A percentile compares a stretch with the other conserved stretches of the same genome.
phyloP scores from a whole-genome alignment of 2,329 filamentous ascomycete genomes.

The Cercospora sp. region DNA sequence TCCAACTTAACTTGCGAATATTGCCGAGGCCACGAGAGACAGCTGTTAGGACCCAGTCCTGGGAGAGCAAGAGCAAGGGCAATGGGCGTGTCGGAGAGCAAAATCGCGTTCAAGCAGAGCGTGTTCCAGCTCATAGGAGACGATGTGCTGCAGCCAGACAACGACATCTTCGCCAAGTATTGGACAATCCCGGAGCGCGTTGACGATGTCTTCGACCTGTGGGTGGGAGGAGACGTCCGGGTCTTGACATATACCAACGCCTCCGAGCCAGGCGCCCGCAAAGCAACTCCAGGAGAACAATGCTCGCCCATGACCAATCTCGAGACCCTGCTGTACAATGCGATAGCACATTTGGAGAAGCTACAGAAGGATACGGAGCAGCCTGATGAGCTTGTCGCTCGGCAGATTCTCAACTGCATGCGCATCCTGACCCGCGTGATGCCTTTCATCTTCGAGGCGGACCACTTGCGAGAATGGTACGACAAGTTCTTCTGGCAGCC shows the following conservation, averaged over 20 bases:
- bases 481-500: constrained; percentile 84
- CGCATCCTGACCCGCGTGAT: constrained; percentile 84
- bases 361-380: constrained; percentile 27
- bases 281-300: constrained; percentile 7
- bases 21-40: too few species aligned
- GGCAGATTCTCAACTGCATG: constrained; percentile 91
- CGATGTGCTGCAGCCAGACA: constrained; percentile 79
- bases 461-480: constrained; percentile 80
- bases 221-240: constrained; percentile 64
- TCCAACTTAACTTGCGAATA: background rate
- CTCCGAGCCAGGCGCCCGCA: constrained; percentile 11
- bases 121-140: constrained; percentile 97
- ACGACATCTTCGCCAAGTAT: constrained; percentile 91
- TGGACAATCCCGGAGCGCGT: constrained; percentile 87
- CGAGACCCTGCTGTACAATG: constrained; percentile 37
- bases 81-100: constrained; percentile 98
- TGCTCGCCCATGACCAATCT: constrained; percentile 36
- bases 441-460: constrained; percentile 88
- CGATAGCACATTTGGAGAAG: constrained; percentile 30
- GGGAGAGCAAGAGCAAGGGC: background rate
- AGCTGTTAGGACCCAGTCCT: too few species aligned
- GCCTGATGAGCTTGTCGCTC: constrained; percentile 67
- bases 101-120: constrained; percentile 97
- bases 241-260: constrained; percentile 40
- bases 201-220: constrained; percentile 95